Base-by-base conservation (phyloP, 2,329 filamentous ascomycete genomes). In the Xylariaceae sp. region DNA sequence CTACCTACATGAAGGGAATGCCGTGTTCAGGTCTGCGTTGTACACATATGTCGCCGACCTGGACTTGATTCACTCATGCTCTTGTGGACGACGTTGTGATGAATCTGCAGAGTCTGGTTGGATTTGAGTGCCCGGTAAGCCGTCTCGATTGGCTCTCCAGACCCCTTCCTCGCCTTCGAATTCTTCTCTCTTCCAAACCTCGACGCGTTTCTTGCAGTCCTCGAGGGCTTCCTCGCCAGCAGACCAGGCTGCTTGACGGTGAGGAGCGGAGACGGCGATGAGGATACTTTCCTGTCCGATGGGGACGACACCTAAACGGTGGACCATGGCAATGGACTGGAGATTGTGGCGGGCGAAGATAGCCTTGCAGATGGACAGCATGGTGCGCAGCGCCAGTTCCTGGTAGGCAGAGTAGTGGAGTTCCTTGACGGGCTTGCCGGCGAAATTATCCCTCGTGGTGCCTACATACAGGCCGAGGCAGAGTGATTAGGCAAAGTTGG, bases 171-270 rank as follows among this genome's bases (percentile, higher is more conserved):
- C 86, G 1, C 80, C 86, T 41, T 80, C 82, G 74, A 96, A 96
- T 66, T 90, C 87, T 72, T 97, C 92, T 57, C 83, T 75, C 72
- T 96, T 96, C 92, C 92, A 96, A 39, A 99, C 85, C 74, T 99
- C 94, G n/a, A 89, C 89, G 57, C 78, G 83, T 48, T 80, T 81
- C 73, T 97, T 99, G 64, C 89, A 90, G 66, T 82, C 74, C 72
- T 97, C 92, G 51, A 97, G 72, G 32, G 90, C 87, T 71, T 95
- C 89, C 72, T 97, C 92, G 0, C 89, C 92, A 0, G 87, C 92
- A 60, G 75, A 73, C 92, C 92, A 99, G 5, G 89, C 91, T 12
- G 87, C 88, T 59, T 87, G 81, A 7, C 94, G 77, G 71, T 97
- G 94, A 33, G 87, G 83, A 27, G 89, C 80, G 39, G 88, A 90